phyloP scores from a whole-genome alignment of 1,139 yeast genomes.

The Debaryomycetaceae sp. region DNA sequence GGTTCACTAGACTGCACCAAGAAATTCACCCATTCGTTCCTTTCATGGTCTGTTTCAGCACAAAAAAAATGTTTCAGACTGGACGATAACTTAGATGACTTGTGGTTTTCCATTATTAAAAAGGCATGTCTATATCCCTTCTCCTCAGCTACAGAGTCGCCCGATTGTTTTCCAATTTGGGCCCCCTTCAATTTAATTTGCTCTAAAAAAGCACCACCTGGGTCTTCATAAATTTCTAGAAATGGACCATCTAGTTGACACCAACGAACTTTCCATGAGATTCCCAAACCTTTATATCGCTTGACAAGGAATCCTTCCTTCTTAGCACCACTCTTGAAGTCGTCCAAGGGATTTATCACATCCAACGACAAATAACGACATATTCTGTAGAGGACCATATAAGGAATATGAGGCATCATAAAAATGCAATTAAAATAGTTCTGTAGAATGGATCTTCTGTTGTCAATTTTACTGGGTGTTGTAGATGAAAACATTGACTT shows the following conservation, averaged over 20 bases:
- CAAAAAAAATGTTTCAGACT: constrained; percentile 67
- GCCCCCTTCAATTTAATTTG: constrained; percentile 55
- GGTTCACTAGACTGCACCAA: constrained; percentile 43
- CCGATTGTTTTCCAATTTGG: constrained; percentile 62
- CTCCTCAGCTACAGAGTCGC: constrained; percentile 60
- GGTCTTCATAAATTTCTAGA: constrained; percentile 58
- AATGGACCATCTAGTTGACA: constrained; percentile 67
- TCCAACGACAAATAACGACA: constrained; percentile 70
- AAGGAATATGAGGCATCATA: constrained; percentile 61
- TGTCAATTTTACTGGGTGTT: constrained; percentile 65
- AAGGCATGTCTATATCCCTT: constrained; percentile 78
- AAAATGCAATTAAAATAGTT: constrained; percentile 60
- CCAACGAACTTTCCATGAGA: constrained; percentile 72
- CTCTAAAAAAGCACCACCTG: constrained; percentile 59
- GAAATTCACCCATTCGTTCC: constrained; percentile 73
- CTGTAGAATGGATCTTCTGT: constrained; percentile 52
- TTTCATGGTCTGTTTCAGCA: constrained; percentile 76
- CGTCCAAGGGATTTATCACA: constrained; percentile 61
- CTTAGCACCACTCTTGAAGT: constrained; percentile 50
- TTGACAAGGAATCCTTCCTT: constrained; percentile 72
- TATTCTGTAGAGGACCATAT: constrained; percentile 47
- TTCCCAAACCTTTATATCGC: constrained; percentile 51
- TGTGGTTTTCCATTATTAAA: constrained; percentile 61
- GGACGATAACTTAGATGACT: constrained; percentile 49
- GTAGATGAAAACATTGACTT: constrained; percentile 51